Conservation (phyloP, 2,329 filamentous ascomycete genomes). For the Penicillium sclerotigenum region DNA sequence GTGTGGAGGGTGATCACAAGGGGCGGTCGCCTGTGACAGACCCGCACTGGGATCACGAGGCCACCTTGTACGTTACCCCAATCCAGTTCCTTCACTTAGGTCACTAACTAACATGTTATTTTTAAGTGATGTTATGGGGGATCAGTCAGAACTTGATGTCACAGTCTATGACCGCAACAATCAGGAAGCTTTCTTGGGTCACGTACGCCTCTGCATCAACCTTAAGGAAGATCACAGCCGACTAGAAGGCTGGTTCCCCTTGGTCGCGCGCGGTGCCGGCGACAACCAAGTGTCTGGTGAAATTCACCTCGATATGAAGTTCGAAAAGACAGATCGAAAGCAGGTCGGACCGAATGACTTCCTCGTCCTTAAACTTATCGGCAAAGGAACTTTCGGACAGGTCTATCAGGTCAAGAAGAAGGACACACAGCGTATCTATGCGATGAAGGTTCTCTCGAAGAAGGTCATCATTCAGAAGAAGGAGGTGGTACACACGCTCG, state of each 20-base stretch:
- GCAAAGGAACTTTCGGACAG: conserved; percentile 96
- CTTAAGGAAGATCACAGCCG: conserved; percentile 66
- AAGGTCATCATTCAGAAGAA: conserved; percentile 99
- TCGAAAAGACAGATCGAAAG: conserved; percentile 82
- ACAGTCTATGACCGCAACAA: conserved; percentile 87
- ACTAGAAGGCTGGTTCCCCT: conserved; percentile 78
- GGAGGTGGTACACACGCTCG: conserved; percentile 94
- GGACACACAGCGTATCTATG: conserved; percentile 92
- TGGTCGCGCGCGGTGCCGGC: conserved; percentile 76
- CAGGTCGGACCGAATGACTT: conserved; percentile 95
- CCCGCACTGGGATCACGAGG: conserved; percentile 93
- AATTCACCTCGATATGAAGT: conserved; percentile 80
- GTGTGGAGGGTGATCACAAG: conserved; percentile 61
- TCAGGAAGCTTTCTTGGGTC: conserved; percentile 86
- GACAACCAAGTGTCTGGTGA: conserved; percentile 77
- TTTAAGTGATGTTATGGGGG: conserved; percentile 82
- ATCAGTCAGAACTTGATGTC: conserved; percentile 84
- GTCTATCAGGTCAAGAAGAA: conserved; percentile 98
- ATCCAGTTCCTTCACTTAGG: neutral
- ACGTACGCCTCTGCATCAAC: conserved; percentile 76
- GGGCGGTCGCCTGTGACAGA: conserved; percentile 68
- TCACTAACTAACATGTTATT: conserved; percentile 27
- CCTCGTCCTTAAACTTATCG: conserved; percentile 91
- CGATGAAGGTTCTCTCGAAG: conserved; percentile 99
- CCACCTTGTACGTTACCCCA: conserved; percentile 72